Base-by-base conservation (phyloP, 805 yeast species). In the Candida pseudoglaebosa region DNA sequence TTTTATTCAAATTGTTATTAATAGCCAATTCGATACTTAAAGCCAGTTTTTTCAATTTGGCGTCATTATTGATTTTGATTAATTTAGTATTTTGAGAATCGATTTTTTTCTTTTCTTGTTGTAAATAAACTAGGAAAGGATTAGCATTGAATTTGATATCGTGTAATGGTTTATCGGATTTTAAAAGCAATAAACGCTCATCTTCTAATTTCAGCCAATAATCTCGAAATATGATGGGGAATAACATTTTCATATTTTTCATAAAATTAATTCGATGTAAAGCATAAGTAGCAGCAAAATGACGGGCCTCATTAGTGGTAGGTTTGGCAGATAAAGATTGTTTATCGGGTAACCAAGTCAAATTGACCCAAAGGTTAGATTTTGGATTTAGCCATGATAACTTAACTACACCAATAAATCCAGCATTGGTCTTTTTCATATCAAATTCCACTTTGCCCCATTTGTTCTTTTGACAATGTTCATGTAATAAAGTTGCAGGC, bases 361-460 rank as follows among this genome's bases (percentile, higher is more conserved):
- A 71, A 1, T 62, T 60, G 28, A 90, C 73, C 4, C 71, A 51
- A 48, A 85, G 89, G 33, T 77, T 78, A 0, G 96, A 80, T 54
- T 86, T 88, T 0, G 96, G 95, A 49, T 91, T 87, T 32, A 76
- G 78, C 74, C 82, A 82, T 2, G 80, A 73, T 14, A 93, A 55
- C 10, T 72, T 66, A 0, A 83, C 88, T 1, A 77, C 67, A 0
- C 91, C 88, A 0, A 78, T 56, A 56, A 81, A 73, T 0, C 95
- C 95, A 34, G 50, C 53, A 29, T 45, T 34, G 5, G 47, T 43
- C 45, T 61, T 55, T 32, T 63, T 72, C 84, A 83, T 81, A 35
- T 85, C 90, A 48, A 87, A 86, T 16, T 75, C 80, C 3, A 87
- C 95, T 47, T 82, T 82, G 42, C 81, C 83, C 99, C 99, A 91